These are phyloP conservation scores for Naganishia randhawae DNA, from an alignment of 768 basidiomycete species.

Conservation along the genomic window DNA sequence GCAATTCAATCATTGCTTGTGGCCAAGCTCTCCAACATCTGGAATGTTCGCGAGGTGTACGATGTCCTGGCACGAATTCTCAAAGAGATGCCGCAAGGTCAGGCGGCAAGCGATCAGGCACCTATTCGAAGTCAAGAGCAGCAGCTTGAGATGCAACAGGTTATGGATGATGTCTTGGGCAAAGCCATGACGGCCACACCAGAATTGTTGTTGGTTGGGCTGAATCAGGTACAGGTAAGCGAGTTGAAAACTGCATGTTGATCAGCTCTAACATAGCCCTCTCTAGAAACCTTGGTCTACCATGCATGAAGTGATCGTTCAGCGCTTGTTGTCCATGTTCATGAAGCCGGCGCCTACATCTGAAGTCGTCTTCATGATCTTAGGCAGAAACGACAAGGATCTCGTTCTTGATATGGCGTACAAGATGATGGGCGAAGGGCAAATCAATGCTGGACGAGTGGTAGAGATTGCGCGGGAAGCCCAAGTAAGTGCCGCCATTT, in stretches of 20 bases:
- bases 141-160: constrained; percentile 51
- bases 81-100: constrained; percentile 23
- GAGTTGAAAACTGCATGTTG: constrained; percentile 19
- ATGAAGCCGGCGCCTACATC: constrained; percentile 88
- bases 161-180: constrained; percentile 59
- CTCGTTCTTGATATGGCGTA: constrained; percentile 84
- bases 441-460: constrained; percentile 88
- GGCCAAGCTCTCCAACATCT: constrained; percentile 84
- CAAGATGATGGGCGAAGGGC: constrained; percentile 86
- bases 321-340: constrained; percentile 81
- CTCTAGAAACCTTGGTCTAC: constrained; percentile 74
- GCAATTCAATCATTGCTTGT: constrained; percentile 88
- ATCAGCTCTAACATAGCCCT: constrained; percentile 13
- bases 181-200: constrained; percentile 82
- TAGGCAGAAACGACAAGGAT: constrained; percentile 84
- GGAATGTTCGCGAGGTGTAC: constrained; percentile 90
- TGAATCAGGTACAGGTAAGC: constrained; percentile 83
- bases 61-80: constrained; percentile 72
- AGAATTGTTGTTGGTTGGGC: constrained; percentile 87
- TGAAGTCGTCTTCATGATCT: constrained; percentile 92
- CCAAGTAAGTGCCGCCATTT: constrained; percentile 58
- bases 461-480: constrained; percentile 92
- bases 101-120: background rate
- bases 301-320: constrained; percentile 78
- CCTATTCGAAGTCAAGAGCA: constrained; percentile 10